Percentiles rank a stretch among this genome's conserved stretches.
phyloP scores from a whole-genome alignment of 257 asterid species.

The Prunella vulgaris region DNA sequence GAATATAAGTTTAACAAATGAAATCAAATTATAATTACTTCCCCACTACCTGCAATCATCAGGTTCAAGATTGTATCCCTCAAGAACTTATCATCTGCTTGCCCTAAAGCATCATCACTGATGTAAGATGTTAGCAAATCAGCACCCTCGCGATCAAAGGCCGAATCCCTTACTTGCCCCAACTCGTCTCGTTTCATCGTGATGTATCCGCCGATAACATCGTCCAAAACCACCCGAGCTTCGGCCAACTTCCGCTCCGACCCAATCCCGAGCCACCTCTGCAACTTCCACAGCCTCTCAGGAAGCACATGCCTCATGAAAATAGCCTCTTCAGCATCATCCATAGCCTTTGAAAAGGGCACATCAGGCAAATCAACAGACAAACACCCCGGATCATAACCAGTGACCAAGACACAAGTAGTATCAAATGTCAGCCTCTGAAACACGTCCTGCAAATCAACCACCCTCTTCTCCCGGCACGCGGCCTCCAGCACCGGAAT shows the following conservation, averaged over 20 bases:
- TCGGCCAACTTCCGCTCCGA: slow-evolving; percentile 30
- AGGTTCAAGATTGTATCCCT: slow-evolving; percentile 56
- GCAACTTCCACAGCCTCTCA: slow-evolving; percentile 48
- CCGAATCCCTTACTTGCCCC: neutral
- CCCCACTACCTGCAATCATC: slow-evolving; percentile 64
- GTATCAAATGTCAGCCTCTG: slow-evolving; percentile 60
- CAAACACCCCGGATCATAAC: slow-evolving; percentile 58
- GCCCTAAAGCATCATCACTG: slow-evolving; percentile 5
- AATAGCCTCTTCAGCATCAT: slow-evolving; percentile 54
- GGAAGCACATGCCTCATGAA: slow-evolving; percentile 49
- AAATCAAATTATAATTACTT: neutral
- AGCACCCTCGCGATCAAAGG: slow-evolving; percentile 19
- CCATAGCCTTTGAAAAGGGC: slow-evolving; percentile 55
- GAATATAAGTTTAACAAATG: neutral
- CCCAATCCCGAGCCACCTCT: slow-evolving; percentile 44
- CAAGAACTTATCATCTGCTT: slow-evolving; percentile 35
- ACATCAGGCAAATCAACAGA: slow-evolving; percentile 42
- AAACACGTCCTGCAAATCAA: slow-evolving; percentile 61
- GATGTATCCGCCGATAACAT: slow-evolving; percentile 33
- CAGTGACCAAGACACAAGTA: slow-evolving; percentile 46
- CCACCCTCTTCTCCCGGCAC: slow-evolving; percentile 3
- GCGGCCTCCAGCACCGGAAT: slow-evolving; percentile 44
- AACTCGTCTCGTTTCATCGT: slow-evolving; percentile 42
- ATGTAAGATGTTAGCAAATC: slow-evolving; percentile 56
- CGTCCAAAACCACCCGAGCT: slow-evolving; percentile 43